Percentiles rank a stretch among this genome's conserved stretches.
Conservation (phyloP, 768 basidiomycete species). For the Boletus edulis region DNA sequence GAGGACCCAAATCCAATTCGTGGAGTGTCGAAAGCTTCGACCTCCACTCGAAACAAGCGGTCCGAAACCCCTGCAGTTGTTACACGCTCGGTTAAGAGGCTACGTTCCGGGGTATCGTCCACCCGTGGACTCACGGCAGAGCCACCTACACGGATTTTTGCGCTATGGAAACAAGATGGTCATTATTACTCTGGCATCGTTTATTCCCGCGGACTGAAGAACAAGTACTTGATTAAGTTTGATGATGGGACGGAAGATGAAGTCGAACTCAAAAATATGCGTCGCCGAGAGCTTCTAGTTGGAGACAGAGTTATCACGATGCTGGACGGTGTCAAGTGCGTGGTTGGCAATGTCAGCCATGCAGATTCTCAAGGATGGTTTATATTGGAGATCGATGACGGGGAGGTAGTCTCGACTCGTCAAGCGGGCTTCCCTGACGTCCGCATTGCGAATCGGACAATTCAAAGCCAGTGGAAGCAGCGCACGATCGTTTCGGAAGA, state of each 20-base stretch:
- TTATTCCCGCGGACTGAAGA: conserved; percentile 31
- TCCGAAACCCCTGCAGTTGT: conserved; percentile 27
- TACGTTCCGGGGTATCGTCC: conserved; percentile 38
- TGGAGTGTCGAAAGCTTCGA: conserved; percentile 22
- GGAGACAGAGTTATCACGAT: conserved; percentile 57
- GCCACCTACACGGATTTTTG: conserved; percentile 61
- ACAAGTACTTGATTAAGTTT: conserved; percentile 54
- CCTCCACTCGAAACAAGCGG: conserved; percentile 27
- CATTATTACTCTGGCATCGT: conserved; percentile 63
- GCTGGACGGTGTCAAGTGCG: conserved; percentile 27
- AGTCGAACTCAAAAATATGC: conserved; percentile 52
- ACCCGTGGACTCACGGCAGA: conserved; percentile 11
- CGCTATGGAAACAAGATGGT: conserved; percentile 59
- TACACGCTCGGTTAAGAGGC: conserved; percentile 37
- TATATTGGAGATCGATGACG: conserved; percentile 41
- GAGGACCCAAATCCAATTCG: conserved; percentile 26
- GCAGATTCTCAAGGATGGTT: conserved; percentile 31
- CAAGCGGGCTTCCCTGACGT: conserved; percentile 39
- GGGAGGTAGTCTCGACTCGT: conserved; percentile 19
- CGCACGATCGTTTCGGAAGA: conserved; percentile 42
- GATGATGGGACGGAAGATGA: conserved; percentile 56
- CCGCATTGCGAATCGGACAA: conserved; percentile 49
- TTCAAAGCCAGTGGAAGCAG: conserved; percentile 52
- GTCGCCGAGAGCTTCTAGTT: conserved; percentile 44
- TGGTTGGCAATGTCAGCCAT: conserved; percentile 32